Evolutionary conservation across 202 grass and related monocot species (phyloP), one percentile per base, ranked within the genome.

Genomic region (Eragrostis tef): DNA sequence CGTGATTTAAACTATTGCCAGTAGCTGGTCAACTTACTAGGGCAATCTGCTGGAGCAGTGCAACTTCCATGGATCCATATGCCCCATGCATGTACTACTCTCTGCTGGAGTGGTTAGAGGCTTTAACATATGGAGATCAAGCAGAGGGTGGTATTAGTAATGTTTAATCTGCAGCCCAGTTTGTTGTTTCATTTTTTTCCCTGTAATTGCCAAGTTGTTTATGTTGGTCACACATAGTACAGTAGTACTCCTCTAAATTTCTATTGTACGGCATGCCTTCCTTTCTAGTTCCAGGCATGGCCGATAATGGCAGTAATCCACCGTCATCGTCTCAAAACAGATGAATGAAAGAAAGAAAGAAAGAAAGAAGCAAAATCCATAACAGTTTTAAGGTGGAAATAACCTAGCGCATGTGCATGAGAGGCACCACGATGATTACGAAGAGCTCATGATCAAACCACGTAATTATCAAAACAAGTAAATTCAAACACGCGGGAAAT

Each of bases 11-110:
- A 34, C 19, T n/a, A 16, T 29, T 19, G 52, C 31, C 7, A 11
- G 45, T 5, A 22, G 24, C 9, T 47, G 19, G 79, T 71, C 79
- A 82, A 82, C 64, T 87, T 87, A 64, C 13, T 54, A 16, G 52
- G 68, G 62, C 2, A 53, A 65, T 70, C 75, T 42, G 64, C 29
- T 74, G 3, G 0, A 2, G 10, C 5, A 64, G 64, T 76, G 64
- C 79, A 71, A 69, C 67, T 63, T 45, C 26, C 60, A 39, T 49
- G 75, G 44, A 50, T 78, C 25, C 43, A 75, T 50, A 49, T 29
- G 41, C 12, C 6, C 3, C 34, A 39, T 39, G 34, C 34, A 39
- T 39, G 34, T 39, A 39, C 31, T 52, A 19, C 51, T 53, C 7
- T n/a, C 16, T n/a, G 51, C 17, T n/a, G 17, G 19, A 7, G 6